Percentiles rank a stretch among this genome's conserved stretches.
Evolutionary conservation across 148 eudicot genomes (phyloP).

Genomic region (Camellia lanceoleosa): DNA sequence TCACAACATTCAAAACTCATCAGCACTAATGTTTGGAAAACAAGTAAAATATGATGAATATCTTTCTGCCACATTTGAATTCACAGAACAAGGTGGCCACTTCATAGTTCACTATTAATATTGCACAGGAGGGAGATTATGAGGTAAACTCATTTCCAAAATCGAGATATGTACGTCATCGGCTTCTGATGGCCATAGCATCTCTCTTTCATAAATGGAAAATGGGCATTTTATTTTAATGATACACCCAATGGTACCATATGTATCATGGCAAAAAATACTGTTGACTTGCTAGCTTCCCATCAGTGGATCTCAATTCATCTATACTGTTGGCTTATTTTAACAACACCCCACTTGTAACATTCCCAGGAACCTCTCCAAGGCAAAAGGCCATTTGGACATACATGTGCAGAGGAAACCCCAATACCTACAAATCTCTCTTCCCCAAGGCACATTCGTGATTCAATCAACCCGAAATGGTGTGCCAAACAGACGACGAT

Average conservation of each 20-base stretch:
- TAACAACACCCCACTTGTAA: no score
- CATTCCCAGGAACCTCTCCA: no score
- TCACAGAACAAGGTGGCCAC: background rate
- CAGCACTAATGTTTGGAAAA: background rate
- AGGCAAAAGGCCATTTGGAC: no score
- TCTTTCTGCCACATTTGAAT: background rate
- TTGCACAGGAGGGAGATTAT: no score
- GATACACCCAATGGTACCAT: background rate
- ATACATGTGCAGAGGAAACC: no score
- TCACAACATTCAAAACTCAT: constrained; percentile 17
- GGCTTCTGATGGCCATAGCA: background rate
- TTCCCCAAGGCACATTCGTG: no score
- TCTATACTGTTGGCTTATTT: background rate
- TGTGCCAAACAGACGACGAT: no score
- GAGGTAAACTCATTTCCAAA: background rate
- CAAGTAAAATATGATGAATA: background rate
- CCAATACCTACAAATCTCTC: no score
- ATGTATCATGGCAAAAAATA: background rate
- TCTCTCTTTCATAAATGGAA: background rate
- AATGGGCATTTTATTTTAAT: background rate
- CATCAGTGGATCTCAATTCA: background rate
- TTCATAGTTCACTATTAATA: background rate
- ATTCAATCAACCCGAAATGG: no score
- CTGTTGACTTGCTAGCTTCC: background rate
- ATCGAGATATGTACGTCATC: background rate